Conservation (phyloP, 2,329 filamentous ascomycete genomes). For the Beauveria sp. region DNA sequence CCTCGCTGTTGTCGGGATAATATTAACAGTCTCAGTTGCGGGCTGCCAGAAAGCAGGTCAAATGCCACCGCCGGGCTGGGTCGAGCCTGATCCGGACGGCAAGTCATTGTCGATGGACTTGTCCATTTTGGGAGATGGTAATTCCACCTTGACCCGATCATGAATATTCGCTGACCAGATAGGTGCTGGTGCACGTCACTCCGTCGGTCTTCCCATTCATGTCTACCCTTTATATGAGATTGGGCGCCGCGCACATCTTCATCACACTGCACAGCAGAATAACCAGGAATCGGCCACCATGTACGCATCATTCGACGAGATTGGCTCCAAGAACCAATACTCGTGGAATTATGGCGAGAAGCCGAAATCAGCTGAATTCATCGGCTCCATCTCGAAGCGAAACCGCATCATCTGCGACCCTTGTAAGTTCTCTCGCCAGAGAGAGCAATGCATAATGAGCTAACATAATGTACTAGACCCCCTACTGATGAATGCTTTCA, state of each 20-base stretch:
- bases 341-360: constrained; percentile 50
- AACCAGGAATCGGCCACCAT: constrained; percentile 50
- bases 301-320: constrained; percentile 53
- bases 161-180: constrained; percentile 7
- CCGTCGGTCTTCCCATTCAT: constrained; percentile 56
- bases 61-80: constrained; percentile 53
- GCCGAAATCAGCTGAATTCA: constrained; percentile 38
- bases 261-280: constrained; percentile 48
- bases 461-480: constrained; percentile 40
- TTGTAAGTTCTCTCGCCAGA: constrained; percentile 37
- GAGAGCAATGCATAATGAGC: not conserved
- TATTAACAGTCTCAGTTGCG: constrained; percentile 18
- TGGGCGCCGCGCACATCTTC: constrained; percentile 47
- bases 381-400: constrained; percentile 44
- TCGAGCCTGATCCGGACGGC: constrained; percentile 36
- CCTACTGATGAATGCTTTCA: constrained; percentile 65
- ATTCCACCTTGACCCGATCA: not conserved
- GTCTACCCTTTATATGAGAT: constrained; percentile 63
- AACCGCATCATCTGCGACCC: constrained; percentile 64
- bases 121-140: constrained; percentile 29
- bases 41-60: constrained; percentile 26
- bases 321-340: constrained; percentile 44
- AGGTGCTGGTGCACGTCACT: constrained; percentile 50
- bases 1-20: not conserved
- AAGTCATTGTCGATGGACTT: constrained; percentile 42